Base-by-base conservation (phyloP, 495 filamentous ascomycete species). In the Pyronema omphalodes region DNA sequence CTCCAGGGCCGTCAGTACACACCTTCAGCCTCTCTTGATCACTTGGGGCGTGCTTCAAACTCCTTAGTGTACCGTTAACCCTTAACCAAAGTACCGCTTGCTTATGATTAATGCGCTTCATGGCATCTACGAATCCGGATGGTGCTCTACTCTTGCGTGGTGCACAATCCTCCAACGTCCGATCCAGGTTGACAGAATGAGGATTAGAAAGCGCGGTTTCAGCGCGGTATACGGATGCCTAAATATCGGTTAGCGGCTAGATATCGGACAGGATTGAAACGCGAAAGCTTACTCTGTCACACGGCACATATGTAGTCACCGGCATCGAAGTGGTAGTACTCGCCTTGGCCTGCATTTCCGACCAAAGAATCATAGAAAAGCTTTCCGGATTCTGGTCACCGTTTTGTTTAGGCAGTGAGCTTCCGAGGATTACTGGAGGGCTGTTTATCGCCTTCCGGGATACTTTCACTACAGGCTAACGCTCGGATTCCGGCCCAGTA, bases 261-360 rank as follows among this genome's bases (percentile, higher is more conserved):
- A 1, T 41, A 41, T 12, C 11, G 39, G 39, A 41, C 11, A 41
- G 6, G 39, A 17, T 12, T 12, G 39, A 7, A 17, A 17, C 11
- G 15, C 11, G 39, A 41, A 17, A 17, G 39, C 11, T 9, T 9
- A 50, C 56, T 7, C 61, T 55, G 46, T 45, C 55, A n/a, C 54
- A 41, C 36, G 61, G 61, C n/a, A 61, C 33, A 7, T 43, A n/a
- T n/a, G n/a, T n/a, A 34, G 17, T 62, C 59, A 33, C 58, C 58
- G 17, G 47, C 55, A 35, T 55, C 55, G 6, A 48, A 23, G 7
- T 51, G 9, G 48, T 51, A n/a, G 4, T n/a, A 1, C 23, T 29
- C 23, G 23, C 23, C 33, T 11, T 33, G 19, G 34, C 4, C 9
- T 12, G 12, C 48, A 19, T 37, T 33, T 8, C 9, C 44, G 14